These are phyloP conservation scores for Afroboletus lepidellus DNA, from an alignment of 1,284 basidiomycete genomes.

Conservation along the genomic window DNA sequence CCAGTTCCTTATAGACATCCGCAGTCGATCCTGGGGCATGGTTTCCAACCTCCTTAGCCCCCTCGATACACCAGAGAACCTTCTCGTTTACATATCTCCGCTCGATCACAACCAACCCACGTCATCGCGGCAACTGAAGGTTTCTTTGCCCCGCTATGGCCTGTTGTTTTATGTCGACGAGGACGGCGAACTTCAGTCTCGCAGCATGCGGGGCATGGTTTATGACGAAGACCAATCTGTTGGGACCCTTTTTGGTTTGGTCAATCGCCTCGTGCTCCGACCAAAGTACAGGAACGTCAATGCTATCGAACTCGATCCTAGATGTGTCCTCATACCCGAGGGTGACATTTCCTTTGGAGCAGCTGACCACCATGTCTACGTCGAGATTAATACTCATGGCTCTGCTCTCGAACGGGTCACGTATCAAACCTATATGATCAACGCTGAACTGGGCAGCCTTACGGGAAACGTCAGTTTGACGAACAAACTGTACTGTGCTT, in stretches of 20 bases:
- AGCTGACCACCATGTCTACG: slow-evolving; percentile 26
- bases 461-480: slow-evolving; percentile 33
- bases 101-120: slow-evolving; percentile 8
- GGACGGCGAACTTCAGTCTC: slow-evolving; percentile 29
- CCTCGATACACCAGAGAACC: slow-evolving; percentile 34
- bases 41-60: slow-evolving; percentile 22
- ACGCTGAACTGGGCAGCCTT: slow-evolving; percentile 40
- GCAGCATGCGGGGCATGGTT: slow-evolving; percentile 20
- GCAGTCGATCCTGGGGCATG: slow-evolving; percentile 26
- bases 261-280: slow-evolving; percentile 42
- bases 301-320: background rate
- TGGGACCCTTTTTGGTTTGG: slow-evolving; percentile 33
- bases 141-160: slow-evolving; percentile 43
- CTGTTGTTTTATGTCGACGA: slow-evolving; percentile 37
- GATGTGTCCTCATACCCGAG: slow-evolving; percentile 40
- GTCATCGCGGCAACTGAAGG: slow-evolving; percentile 19
- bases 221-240: slow-evolving; percentile 27
- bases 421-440: slow-evolving; percentile 40
- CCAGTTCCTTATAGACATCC: slow-evolving; percentile 34
- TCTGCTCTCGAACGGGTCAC: slow-evolving; percentile 4
- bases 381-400: slow-evolving; percentile 20
- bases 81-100: slow-evolving; percentile 24
- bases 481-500: slow-evolving; percentile 39
- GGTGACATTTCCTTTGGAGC: slow-evolving; percentile 31
- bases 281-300: slow-evolving; percentile 8